Evolutionary conservation across 768 basidiomycete species (phyloP).

Genomic region (Phanerodontia chrysosporium): DNA sequence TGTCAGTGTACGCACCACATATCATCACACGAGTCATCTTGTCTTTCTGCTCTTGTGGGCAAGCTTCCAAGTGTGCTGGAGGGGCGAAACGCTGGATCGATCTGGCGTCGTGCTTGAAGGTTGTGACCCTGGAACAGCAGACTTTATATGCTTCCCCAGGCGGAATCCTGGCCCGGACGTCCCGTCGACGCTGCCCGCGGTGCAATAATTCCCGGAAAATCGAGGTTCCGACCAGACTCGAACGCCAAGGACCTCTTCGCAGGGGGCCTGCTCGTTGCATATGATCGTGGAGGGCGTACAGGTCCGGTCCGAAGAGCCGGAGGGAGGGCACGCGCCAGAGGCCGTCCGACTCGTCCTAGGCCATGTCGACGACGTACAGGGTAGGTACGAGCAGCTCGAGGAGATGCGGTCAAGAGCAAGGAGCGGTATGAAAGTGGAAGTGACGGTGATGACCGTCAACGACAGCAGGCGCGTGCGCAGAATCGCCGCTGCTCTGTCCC

Average conservation of each 20-base stretch:
- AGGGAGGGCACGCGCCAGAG: not conserved
- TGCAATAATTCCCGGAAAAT: not conserved
- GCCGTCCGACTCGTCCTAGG: too few species aligned
- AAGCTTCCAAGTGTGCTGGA: not conserved
- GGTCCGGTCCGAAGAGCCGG: not conserved
- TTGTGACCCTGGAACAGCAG: not conserved
- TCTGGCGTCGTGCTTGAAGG: not conserved
- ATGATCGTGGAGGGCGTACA: not conserved
- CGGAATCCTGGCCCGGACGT: not conserved
- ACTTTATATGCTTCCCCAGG: not conserved
- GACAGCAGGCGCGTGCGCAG: too few species aligned
- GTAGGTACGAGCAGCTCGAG: too few species aligned
- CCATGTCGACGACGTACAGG: too few species aligned
- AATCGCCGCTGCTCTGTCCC: too few species aligned
- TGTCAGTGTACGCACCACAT: slow-evolving; percentile 6
- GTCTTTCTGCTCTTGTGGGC: not conserved
- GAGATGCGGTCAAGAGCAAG: too few species aligned
- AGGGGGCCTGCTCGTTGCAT: not conserved
- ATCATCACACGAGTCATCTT: slow-evolving; percentile 15
- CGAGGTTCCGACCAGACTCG: not conserved
- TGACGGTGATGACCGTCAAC: too few species aligned
- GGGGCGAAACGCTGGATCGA: not conserved
- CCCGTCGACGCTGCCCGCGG: not conserved
- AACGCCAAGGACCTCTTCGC: not conserved
- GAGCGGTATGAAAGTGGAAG: too few species aligned